Conservation (phyloP, 768 basidiomycete genomes). For the Tephrocybe sp. region DNA sequence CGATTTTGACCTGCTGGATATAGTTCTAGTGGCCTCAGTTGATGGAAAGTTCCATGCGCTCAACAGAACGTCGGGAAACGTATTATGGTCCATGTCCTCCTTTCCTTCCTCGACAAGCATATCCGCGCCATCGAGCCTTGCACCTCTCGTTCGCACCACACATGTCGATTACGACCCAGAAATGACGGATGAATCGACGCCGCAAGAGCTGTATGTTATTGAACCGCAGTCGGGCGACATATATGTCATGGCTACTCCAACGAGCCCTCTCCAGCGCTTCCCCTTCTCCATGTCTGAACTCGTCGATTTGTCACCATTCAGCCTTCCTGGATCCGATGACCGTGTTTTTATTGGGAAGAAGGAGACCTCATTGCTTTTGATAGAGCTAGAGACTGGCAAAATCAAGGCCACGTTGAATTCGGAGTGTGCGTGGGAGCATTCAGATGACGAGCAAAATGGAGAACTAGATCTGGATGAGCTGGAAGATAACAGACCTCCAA, state of each 20-base stretch:
- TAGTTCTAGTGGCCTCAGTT: conserved; percentile 88
- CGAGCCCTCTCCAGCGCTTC: conserved; percentile 77
- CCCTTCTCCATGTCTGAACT: conserved; percentile 92
- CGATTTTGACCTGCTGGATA: conserved; percentile 71
- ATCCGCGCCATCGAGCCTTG: conserved; percentile 53
- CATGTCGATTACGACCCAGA: conserved; percentile 62
- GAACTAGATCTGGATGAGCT: conserved; percentile 42
- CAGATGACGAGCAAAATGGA: conserved; percentile 49
- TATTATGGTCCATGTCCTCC: conserved; percentile 87
- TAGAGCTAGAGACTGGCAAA: conserved; percentile 79
- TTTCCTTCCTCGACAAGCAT: conserved; percentile 40
- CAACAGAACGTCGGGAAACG: conserved; percentile 79
- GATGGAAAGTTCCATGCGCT: conserved; percentile 96
- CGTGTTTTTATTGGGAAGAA: conserved; percentile 90
- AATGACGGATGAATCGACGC: conserved; percentile 46
- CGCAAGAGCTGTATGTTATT: conserved; percentile 84
- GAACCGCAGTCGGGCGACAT: conserved; percentile 95
- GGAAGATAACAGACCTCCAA: conserved; percentile 41
- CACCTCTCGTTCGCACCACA: conserved; percentile 72
- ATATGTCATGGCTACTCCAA: conserved; percentile 75
- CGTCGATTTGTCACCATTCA: conserved; percentile 89
- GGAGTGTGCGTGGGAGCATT: conserved; percentile 80
- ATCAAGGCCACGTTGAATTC: conserved; percentile 74
- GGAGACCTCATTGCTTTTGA: conserved; percentile 76
- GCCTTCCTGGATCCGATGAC: conserved; percentile 58